phyloP scores from a whole-genome alignment of 352 stramenopile species.

The Pythium rhizo-oryzae region DNA sequence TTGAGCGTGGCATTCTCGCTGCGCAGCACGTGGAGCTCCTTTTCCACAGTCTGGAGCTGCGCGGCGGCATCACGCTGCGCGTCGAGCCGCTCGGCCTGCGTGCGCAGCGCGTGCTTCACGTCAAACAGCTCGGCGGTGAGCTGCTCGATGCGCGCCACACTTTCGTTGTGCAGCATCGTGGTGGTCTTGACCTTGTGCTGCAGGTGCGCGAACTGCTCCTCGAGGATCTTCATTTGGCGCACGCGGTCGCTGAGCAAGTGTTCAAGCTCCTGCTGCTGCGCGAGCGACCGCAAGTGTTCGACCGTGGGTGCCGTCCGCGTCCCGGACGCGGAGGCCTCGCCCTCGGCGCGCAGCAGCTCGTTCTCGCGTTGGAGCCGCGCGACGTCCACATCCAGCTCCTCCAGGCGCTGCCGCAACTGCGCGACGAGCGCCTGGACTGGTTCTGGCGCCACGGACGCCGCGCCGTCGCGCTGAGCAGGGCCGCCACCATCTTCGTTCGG shows the following conservation, averaged over 20 bases:
- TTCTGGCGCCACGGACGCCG: not conserved
- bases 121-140: conserved; percentile 48
- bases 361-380: conserved; percentile 56
- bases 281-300: not conserved
- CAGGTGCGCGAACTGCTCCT: conserved; percentile 54
- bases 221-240: conserved; percentile 53
- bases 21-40: conserved; percentile 51
- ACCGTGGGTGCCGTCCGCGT: not conserved
- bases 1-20: conserved; percentile 63
- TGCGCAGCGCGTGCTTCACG: conserved; percentile 41
- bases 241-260: conserved; percentile 35
- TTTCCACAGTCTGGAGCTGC: conserved; percentile 39
- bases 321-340: no score
- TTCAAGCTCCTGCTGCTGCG: conserved; percentile 38
- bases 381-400: conserved; percentile 49
- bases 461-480: no score
- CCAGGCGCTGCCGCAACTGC: conserved; percentile 44
- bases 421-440: conserved; percentile 30
- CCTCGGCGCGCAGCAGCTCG: conserved; percentile 37
- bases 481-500: not conserved
- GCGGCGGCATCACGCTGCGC: conserved; percentile 36
- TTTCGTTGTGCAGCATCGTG: conserved; percentile 45
- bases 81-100: conserved; percentile 42
- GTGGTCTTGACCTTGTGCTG: conserved; percentile 43
- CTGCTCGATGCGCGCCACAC: conserved; percentile 36